phyloP scores from a whole-genome alignment of 495 filamentous ascomycete genomes.

The Eremomyces bilateralis region DNA sequence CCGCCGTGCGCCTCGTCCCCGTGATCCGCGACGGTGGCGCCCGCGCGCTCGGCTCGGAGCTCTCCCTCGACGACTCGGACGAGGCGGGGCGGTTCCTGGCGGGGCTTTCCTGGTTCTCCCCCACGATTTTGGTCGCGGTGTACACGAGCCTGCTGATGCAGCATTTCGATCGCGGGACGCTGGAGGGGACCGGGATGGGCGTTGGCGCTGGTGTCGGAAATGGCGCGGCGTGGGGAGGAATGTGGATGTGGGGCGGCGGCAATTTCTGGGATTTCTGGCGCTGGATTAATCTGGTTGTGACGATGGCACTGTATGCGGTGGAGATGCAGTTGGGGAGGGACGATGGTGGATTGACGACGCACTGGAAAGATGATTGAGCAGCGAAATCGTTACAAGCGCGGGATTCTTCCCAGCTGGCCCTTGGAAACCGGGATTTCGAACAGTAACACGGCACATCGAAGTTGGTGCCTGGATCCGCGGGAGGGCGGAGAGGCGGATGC shows the following conservation, averaged over 20 bases:
- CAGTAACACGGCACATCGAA: too few species aligned
- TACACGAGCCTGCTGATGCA: constrained; percentile 95
- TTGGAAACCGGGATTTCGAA: too few species aligned
- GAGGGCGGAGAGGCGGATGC: too few species aligned
- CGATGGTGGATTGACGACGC: constrained; percentile 43
- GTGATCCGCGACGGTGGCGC: constrained; percentile 73
- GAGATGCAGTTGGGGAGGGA: constrained; percentile 66
- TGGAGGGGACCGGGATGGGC: constrained; percentile 21
- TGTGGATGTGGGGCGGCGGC: constrained; percentile 62
- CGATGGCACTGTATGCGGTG: constrained; percentile 72
- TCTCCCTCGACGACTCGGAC: constrained; percentile 65
- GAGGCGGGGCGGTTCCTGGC: constrained; percentile 57
- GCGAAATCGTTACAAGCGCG: too few species aligned
- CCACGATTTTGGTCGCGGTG: constrained; percentile 76
- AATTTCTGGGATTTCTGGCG: constrained; percentile 70
- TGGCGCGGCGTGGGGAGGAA: constrained; percentile 59
- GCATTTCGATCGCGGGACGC: constrained; percentile 60
- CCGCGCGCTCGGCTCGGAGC: constrained; percentile 58
- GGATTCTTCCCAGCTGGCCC: too few species aligned
- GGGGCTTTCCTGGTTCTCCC: constrained; percentile 76
- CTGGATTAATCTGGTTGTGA: constrained; percentile 77
- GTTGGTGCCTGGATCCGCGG: too few species aligned
- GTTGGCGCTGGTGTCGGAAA: constrained; percentile 23
- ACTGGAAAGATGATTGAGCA: constrained; percentile 91
- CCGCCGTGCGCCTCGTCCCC: constrained; percentile 87